phyloP scores from a whole-genome alignment of 768 basidiomycete species.

The Lactarius deliciosus region DNA sequence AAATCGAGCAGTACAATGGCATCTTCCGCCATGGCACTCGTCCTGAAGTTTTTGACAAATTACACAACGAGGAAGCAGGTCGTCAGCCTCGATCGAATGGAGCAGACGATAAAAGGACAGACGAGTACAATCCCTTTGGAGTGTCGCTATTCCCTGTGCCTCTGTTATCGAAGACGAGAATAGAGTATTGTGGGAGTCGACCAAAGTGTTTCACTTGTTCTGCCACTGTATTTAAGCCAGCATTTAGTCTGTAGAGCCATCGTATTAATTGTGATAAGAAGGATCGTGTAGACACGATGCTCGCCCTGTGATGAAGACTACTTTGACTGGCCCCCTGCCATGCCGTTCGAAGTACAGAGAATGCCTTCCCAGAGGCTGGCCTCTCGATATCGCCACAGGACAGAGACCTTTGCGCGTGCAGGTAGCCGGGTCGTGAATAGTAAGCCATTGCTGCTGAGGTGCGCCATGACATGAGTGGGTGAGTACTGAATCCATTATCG shows the following conservation, averaged over 20 bases:
- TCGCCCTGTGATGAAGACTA: slow-evolving; percentile 78
- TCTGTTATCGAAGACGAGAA: slow-evolving; percentile 81
- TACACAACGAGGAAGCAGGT: slow-evolving; percentile 1
- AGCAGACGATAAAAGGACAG: slow-evolving; percentile 28
- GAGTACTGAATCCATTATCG: not conserved
- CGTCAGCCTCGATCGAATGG: not conserved
- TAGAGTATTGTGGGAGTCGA: slow-evolving; percentile 50
- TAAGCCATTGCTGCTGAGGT: slow-evolving; percentile 34
- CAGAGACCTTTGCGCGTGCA: slow-evolving; percentile 73
- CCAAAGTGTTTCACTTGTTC: slow-evolving; percentile 66
- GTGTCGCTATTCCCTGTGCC: slow-evolving; percentile 75
- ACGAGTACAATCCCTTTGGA: slow-evolving; percentile 79
- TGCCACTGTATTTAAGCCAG: slow-evolving; percentile 61
- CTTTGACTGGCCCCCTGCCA: slow-evolving; percentile 56
- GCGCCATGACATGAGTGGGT: not conserved
- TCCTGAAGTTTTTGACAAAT: slow-evolving; percentile 41
- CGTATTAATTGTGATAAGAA: not conserved
- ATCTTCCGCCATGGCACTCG: slow-evolving; percentile 78
- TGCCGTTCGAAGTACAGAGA: slow-evolving; percentile 81
- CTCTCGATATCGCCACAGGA: slow-evolving; percentile 56
- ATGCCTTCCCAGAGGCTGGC: slow-evolving; percentile 57
- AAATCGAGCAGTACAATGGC: slow-evolving; percentile 63
- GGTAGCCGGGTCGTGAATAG: slow-evolving; percentile 60
- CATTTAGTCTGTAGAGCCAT: slow-evolving; percentile 49
- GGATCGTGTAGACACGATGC: not conserved